Base-by-base conservation (phyloP, 2,329 filamentous ascomycete species). In the Dactylellina haptotyla region DNA sequence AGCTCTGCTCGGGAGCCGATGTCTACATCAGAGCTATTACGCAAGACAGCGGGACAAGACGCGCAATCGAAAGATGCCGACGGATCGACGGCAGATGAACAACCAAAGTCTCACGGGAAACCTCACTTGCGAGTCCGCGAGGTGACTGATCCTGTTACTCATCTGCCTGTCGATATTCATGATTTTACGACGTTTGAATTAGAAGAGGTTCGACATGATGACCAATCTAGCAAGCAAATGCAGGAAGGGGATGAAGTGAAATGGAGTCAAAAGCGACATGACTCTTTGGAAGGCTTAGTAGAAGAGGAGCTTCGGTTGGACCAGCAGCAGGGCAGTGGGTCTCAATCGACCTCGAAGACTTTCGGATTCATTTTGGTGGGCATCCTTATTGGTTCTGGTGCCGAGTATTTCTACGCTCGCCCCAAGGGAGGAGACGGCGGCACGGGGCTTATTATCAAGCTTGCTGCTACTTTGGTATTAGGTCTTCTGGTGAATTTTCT, bases 71-170 rank as follows among this genome's bases (percentile, higher is more conserved):
- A 26, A 10, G 12, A 50, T 18, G 10, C 23, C n/a, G n/a, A n/a
- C n/a, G n/a, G n/a, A n/a, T n/a, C n/a, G n/a, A n/a, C n/a, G 8
- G 34, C 3, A 9, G 30, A 37, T 23, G 73, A 75, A 41, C 51
- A 75, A 23, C 63, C 75, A 53, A 69, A 76, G 51, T 75, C 76
- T 6, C 20, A 23, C 5, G 10, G 30, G 18, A 57, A 57, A 18
- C 30, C 32, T 8, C 16, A 76, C 74, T 8, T 82, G 85, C 70
- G 84, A 14, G 34, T 62, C 10, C 54, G 56, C 3, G 56, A 89
- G 78, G 89, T 91, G 50, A 91, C 89, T 0, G 89, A 92, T 77
- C 89, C 89, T 0, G 84, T 91, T 39, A 92, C 89, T 1, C 89
- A 91, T 80, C 82, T 91, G 1, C 88, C 89, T 1, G 84, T 91